A percentile compares a stretch with the other conserved stretches of the same genome.
Evolutionary conservation across 106 monocot genomes (phyloP).

Genomic region (Allium cepa): DNA sequence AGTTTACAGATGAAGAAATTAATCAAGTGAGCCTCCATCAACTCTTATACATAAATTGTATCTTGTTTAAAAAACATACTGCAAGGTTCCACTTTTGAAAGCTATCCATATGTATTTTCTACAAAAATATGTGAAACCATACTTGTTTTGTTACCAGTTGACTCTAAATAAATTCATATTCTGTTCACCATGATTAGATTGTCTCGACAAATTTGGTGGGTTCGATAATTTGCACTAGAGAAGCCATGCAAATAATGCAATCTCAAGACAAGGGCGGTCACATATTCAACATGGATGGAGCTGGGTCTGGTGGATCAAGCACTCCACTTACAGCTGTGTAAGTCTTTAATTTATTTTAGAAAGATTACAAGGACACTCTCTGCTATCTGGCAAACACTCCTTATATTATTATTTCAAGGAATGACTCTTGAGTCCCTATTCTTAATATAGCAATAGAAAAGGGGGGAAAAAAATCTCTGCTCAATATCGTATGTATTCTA

Average conservation of each 20-base stretch:
- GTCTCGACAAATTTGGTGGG: slow-evolving; percentile 94
- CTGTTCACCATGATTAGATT: slow-evolving; percentile 42
- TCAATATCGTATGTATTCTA: too few relatives aligned
- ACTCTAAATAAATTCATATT: too few relatives aligned
- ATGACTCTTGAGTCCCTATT: too few relatives aligned
- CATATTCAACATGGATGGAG: slow-evolving; percentile 99
- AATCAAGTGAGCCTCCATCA: slow-evolving; percentile 42
- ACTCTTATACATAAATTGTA: background rate
- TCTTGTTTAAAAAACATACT: background rate
- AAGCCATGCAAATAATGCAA: slow-evolving; percentile 80
- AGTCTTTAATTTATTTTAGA: slow-evolving; percentile 8
- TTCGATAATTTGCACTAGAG: slow-evolving; percentile 89
- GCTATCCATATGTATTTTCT: too few relatives aligned
- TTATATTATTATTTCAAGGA: too few relatives aligned
- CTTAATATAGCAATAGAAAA: too few relatives aligned
- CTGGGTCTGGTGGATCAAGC: slow-evolving; percentile 98
- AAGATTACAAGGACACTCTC: too few relatives aligned
- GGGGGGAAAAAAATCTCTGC: too few relatives aligned
- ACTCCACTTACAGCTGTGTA: slow-evolving; percentile 98
- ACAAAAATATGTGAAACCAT: too few relatives aligned
- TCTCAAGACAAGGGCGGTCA: slow-evolving; percentile 81
- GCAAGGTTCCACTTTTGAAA: background rate
- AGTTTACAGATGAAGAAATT: slow-evolving; percentile 94
- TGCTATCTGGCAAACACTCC: background rate
- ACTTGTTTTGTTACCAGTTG: too few relatives aligned